Conservation (phyloP, 1,139 yeast genomes). For the Kodamaea suecica region DNA sequence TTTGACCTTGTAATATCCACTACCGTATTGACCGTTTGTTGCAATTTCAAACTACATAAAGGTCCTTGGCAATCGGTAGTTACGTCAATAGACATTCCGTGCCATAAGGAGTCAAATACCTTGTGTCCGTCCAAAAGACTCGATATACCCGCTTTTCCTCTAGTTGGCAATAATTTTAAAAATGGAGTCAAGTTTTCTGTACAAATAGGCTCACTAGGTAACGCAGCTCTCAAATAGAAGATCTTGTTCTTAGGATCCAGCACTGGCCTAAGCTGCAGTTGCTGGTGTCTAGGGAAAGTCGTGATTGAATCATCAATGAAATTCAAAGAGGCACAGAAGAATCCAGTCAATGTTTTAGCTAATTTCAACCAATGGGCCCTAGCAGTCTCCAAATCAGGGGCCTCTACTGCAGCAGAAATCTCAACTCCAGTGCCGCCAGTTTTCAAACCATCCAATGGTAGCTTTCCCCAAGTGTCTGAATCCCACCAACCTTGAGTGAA, state of each 20-base stretch:
- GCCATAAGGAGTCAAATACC: constrained; percentile 94
- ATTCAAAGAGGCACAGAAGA: constrained; percentile 93
- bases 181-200: constrained; percentile 97
- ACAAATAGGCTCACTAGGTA: constrained; percentile 95
- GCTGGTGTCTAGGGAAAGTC: constrained; percentile 53
- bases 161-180: constrained; percentile 82
- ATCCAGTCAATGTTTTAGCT: constrained; percentile 78
- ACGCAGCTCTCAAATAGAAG: constrained; percentile 73
- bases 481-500: constrained; percentile 98
- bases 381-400: constrained; percentile 53
- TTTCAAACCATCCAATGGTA: constrained; percentile 66
- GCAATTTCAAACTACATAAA: constrained; percentile 55
- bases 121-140: constrained; percentile 90
- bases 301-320: constrained; percentile 81
- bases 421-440: constrained; percentile 98
- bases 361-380: constrained; percentile 65
- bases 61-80: constrained; percentile 48
- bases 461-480: constrained; percentile 78
- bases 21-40: constrained; percentile 72
- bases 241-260: constrained; percentile 34
- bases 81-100: constrained; percentile 85
- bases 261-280: constrained; percentile 10
- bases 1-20: constrained; percentile 68
- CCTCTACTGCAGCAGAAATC: constrained; percentile 82
- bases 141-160: constrained; percentile 88